Evolutionary conservation across 2,329 filamentous ascomycete species (phyloP), one percentile per base, ranked within the genome.

Genomic region (Penicillium sumatraense): DNA sequence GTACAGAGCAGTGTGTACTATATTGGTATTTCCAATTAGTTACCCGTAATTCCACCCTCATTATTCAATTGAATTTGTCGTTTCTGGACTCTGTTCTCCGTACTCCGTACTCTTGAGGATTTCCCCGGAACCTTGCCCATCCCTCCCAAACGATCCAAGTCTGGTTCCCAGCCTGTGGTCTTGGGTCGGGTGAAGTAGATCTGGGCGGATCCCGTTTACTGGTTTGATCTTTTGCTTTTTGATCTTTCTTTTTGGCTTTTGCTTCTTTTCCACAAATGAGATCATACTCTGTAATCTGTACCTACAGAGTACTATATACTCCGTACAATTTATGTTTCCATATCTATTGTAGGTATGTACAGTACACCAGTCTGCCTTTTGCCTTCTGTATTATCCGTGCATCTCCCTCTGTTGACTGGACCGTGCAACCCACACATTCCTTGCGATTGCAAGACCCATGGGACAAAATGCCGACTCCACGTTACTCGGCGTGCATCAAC

Each of bases 401-500:
- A 38, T 41, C 53, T 47, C 40, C 24, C n/a, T n/a, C n/a, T n/a
- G n/a, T n/a, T 40, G 29, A 38, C 44, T 40, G 41, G 41, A 44
- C 31, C 35, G 54, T 50, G 42, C 48, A 18, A 49, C 38, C 40
- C 47, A 21, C 40, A 51, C 45, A 53, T 50, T 58, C 24, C 31
- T 29, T 24, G 24, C 29, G 51, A 40, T 54, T 42, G 42, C 20
- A 45, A 41, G 20, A 42, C 20, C 47, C 41, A 50, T 36, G 31
- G 49, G 16, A 20, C 18, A 38, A 38, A 50, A 18, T 21, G 47
- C 31, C 41, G 24, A 36, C 51, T 53, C 51, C 55, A 57, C 54
- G 57, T 58, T 62, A 57, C 57, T 54, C 51, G 54, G 49, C 50
- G 36, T 46, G 41, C 35, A 29, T 45, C 23, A 31, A 26, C 47